Conservation (phyloP, 495 filamentous ascomycete species). For the Penicillium antarcticum region DNA sequence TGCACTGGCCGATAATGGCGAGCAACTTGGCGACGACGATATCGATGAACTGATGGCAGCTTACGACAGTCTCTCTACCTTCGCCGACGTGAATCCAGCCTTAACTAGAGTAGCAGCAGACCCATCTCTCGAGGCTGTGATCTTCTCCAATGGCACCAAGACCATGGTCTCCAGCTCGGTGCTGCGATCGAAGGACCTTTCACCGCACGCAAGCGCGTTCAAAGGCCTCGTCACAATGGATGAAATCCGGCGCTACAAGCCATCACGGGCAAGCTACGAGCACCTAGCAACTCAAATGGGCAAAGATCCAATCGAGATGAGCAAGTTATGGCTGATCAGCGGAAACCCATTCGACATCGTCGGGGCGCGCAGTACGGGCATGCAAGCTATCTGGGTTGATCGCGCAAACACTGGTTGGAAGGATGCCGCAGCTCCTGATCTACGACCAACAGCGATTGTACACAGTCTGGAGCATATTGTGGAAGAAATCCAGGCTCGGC, state of each 20-base stretch:
- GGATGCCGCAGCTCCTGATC: slow-evolving; percentile 26
- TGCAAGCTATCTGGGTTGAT: slow-evolving; percentile 72
- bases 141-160: slow-evolving; percentile 74
- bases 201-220: slow-evolving; percentile 48
- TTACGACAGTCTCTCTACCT: slow-evolving; percentile 70
- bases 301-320: slow-evolving; percentile 38
- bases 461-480: slow-evolving; percentile 28
- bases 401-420: slow-evolving; percentile 44
- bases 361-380: slow-evolving; percentile 37
- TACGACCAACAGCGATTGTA: slow-evolving; percentile 29
- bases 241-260: slow-evolving; percentile 62
- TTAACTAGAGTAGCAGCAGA: slow-evolving; percentile 42
- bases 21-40: slow-evolving; percentile 37
- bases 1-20: slow-evolving; percentile 55
- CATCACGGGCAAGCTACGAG: slow-evolving; percentile 59
- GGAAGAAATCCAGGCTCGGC: slow-evolving; percentile 17
- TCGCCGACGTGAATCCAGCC: slow-evolving; percentile 59
- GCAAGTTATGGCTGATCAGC: slow-evolving; percentile 68
- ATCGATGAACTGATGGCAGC: slow-evolving; percentile 53
- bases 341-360: slow-evolving; percentile 80
- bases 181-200: slow-evolving; percentile 50
- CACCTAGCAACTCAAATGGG: slow-evolving; percentile 55
- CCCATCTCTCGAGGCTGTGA: slow-evolving; percentile 47
- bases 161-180: slow-evolving; percentile 63
- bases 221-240: slow-evolving; percentile 61